Evolutionary conservation across 495 filamentous ascomycete species (phyloP).

Genomic region (Annulohypoxylon stygium): DNA sequence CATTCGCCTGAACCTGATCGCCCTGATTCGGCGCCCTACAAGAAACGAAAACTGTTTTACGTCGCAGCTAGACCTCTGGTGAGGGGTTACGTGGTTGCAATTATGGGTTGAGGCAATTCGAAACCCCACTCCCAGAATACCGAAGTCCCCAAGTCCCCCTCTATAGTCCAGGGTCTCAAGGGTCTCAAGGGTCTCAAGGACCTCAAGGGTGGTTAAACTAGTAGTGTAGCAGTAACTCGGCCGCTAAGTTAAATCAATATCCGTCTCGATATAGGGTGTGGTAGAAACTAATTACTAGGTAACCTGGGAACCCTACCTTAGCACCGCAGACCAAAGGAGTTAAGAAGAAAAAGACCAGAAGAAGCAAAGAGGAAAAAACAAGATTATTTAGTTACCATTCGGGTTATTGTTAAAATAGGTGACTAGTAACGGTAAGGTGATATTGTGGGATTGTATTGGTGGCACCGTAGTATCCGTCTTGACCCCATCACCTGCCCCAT

Average conservation of each 20-base stretch:
- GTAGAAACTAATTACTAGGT: background rate
- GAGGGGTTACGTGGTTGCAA: conserved; percentile 10
- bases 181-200: too few species aligned
- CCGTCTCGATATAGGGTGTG: background rate
- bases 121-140: conserved; percentile 9
- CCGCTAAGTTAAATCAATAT: background rate
- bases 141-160: background rate
- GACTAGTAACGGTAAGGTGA: conserved; percentile 1
- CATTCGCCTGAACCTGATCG: background rate
- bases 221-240: background rate
- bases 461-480: conserved; percentile 2
- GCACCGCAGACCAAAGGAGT: background rate
- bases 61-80: background rate
- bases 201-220: background rate
- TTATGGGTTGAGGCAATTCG: conserved; percentile 8
- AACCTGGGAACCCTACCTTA: background rate
- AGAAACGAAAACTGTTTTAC: conserved; percentile 5
- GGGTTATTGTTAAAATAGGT: conserved; percentile 7
- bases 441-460: conserved; percentile 21
- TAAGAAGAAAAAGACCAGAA: background rate
- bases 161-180: background rate
- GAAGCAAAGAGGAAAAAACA: conserved; percentile 3
- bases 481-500: conserved; percentile 18
- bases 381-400: conserved; percentile 4
- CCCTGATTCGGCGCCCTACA: background rate